Conservation (phyloP, 352 stramenopile genomes). For the Globisporangium barbulae region DNA sequence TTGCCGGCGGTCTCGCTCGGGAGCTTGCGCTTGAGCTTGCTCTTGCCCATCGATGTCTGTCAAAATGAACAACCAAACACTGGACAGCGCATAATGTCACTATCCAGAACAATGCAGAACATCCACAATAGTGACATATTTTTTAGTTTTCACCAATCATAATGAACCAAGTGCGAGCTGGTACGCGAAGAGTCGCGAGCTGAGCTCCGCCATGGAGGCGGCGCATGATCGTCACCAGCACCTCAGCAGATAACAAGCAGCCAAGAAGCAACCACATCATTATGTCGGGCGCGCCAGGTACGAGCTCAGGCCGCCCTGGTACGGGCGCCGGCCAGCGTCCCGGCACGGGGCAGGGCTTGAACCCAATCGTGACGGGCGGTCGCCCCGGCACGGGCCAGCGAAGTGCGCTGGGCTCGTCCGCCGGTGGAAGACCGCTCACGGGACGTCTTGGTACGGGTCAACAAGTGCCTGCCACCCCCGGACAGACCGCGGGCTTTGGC, state of each 20-base stretch:
- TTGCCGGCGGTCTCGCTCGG: conserved; percentile 1
- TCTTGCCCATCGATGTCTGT: conserved; percentile 37
- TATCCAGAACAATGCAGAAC: not conserved
- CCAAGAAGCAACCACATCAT: not conserved
- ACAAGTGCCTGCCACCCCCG: conserved; percentile 54
- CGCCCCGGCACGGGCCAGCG: conserved; percentile 57
- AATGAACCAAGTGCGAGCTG: too few relatives aligned
- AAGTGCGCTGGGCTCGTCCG: conserved; percentile 40
- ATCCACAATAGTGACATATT: not conserved
- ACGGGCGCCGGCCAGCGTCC: conserved; percentile 41
- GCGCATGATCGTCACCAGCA: not conserved
- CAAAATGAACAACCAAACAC: not conserved
- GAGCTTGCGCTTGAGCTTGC: conserved; percentile 28
- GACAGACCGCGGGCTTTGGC: conserved; percentile 63
- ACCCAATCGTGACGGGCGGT: conserved; percentile 45
- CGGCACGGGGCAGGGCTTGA: conserved; percentile 57
- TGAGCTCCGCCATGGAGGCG: not conserved
- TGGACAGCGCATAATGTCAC: not conserved
- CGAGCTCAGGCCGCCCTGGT: conserved; percentile 56
- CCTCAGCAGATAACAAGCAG: not conserved
- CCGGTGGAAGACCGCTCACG: conserved; percentile 47
- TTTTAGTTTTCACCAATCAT: not conserved
- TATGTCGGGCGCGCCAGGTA: conserved; percentile 43
- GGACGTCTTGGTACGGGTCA: conserved; percentile 55
- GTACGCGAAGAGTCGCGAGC: conserved; percentile 6